These are phyloP conservation scores for Entomortierella lignicola DNA, from an alignment of 192 early-diverging fungal genomes.

Conservation along the genomic window DNA sequence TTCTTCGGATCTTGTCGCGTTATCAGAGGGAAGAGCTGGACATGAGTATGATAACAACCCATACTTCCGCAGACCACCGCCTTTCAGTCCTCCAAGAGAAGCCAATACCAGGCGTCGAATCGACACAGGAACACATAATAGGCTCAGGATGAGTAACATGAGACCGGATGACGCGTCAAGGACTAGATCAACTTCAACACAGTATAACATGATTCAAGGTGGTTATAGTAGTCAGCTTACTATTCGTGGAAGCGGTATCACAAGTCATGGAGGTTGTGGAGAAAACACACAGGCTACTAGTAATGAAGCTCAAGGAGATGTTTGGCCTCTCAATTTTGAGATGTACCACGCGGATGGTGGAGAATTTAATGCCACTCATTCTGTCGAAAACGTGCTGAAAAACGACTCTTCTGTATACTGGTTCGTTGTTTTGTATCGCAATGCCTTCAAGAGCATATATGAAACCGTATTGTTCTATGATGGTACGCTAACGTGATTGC, in stretches of 20 bases:
- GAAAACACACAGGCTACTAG: background rate
- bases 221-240: background rate
- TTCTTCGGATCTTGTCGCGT: background rate
- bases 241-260: background rate
- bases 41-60: conserved; percentile 45
- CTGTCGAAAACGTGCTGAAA: conserved; percentile 58
- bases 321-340: conserved; percentile 46
- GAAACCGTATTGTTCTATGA: background rate
- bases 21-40: conserved; percentile 10
- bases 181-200: conserved; percentile 13
- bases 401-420: conserved; percentile 61
- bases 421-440: conserved; percentile 10
- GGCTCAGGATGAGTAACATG: too few relatives aligned
- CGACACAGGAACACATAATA: too few relatives aligned
- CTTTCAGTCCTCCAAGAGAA: background rate
- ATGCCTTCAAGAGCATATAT: background rate
- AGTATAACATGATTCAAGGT: background rate
- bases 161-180: background rate
- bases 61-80: conserved; percentile 22
- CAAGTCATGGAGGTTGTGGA: conserved; percentile 8
- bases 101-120: too few relatives aligned
- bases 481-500: background rate
- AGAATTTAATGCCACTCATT: conserved; percentile 51
- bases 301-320: conserved; percentile 21
- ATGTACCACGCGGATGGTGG: conserved; percentile 51